Base-by-base conservation (phyloP, 768 basidiomycete genomes). In the Auriscalpium orientale region DNA sequence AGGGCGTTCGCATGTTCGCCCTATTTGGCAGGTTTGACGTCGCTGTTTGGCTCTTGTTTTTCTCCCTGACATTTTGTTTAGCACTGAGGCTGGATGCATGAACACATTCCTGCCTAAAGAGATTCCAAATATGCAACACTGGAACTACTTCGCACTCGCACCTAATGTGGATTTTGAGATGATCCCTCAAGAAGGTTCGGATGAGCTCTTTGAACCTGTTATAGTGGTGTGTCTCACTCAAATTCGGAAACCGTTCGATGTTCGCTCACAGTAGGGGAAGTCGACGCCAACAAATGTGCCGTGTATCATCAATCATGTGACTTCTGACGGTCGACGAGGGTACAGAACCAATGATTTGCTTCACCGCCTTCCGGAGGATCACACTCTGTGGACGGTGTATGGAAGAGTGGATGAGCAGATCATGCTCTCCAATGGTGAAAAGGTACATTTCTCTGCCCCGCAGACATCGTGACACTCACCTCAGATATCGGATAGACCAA, bases 321-420 rank as follows among this genome's bases (percentile, higher is more conserved):
- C 33, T 3, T 11, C 16, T 28, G 21, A 54, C 21, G 53, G 53
- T 4, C 10, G 28, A 16, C 34, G 7, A 7, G 53, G 18, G 34
- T 54, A 47, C 35, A 8, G 33, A 21, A 54, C 53, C 7, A 47
- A 49, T 34, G 56, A 58, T 34, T 40, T 58, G 18, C 36, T 58
- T 16, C 28, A 49, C 20, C 37, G 51, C 9, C 56, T 54, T 43
- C 56, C 57, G 5, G 16, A 18, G 3, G 46, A 46, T 15, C 44
- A 22, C 38, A 20, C 45, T 13, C 46, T 16, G 48, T 54, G 22
- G 44, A 70, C 62, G 51, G 62, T 80, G 38, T 56, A 53, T 38
- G 76, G 75, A 8, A 60, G 75, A 9, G 59, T 58, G 15, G 76
- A 79, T 54, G 77, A 79, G 52, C 76, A 76, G 55, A 75, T 78